A percentile compares a stretch with the other conserved stretches of the same genome.
These are phyloP conservation scores for Colletotrichum lentis DNA, from an alignment of 2,329 filamentous ascomycete species.

Conservation along the genomic window DNA sequence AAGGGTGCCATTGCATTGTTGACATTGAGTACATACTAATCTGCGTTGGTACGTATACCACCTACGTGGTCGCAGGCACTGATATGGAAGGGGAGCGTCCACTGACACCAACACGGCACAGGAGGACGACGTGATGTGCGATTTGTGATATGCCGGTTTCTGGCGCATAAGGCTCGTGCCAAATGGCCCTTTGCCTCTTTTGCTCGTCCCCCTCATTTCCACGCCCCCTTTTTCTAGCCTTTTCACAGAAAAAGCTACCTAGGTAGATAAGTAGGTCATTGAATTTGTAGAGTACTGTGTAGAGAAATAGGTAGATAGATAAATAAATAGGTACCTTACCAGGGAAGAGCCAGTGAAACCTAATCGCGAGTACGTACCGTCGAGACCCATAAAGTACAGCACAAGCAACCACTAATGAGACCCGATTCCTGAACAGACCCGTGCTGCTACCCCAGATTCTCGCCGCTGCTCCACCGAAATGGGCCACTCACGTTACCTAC, in stretches of 20 bases:
- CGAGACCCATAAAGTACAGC: neutral
- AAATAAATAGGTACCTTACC: no score
- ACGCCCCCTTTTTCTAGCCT: neutral
- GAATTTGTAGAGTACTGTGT: no score
- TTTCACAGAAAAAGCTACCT: neutral
- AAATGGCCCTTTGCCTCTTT: neutral
- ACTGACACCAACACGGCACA: neutral
- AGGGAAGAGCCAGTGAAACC: constrained; percentile 20
- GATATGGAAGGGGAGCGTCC: constrained; percentile 5
- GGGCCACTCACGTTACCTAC: constrained; percentile 1
- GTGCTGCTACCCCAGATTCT: constrained; percentile 37
- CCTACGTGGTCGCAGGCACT: neutral
- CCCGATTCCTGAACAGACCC: no score
- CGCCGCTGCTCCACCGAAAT: constrained; percentile 21
- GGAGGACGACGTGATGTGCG: neutral
- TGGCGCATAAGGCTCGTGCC: constrained; percentile 12
- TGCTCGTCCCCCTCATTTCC: neutral
- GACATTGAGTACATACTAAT: neutral
- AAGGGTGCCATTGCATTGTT: neutral
- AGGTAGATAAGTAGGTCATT: no score
- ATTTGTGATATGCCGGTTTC: neutral
- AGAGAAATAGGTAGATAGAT: no score
- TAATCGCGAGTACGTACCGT: constrained; percentile 10
- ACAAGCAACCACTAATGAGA: constrained; percentile 11
- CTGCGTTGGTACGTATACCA: constrained; percentile 11